These are phyloP conservation scores for Claviceps africana DNA, from an alignment of 2,329 filamentous ascomycete genomes.

Conservation along the genomic window DNA sequence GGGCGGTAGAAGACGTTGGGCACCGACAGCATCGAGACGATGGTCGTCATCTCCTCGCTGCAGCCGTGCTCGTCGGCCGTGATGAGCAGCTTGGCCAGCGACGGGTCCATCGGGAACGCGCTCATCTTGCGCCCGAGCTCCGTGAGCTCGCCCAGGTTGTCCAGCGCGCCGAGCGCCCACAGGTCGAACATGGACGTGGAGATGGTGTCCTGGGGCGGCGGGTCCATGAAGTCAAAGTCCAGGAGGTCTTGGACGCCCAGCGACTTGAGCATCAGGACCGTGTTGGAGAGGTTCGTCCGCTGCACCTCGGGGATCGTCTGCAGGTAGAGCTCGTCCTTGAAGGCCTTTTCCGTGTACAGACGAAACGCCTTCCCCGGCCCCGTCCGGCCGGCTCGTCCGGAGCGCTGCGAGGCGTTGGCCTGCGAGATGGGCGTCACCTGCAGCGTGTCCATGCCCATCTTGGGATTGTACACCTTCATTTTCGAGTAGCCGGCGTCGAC, in stretches of 20 bases:
- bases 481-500: constrained; percentile 95
- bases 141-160: constrained; percentile 88
- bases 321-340: constrained; percentile 89
- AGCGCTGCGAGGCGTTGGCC: constrained; percentile 85
- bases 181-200: constrained; percentile 94
- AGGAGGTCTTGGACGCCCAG: constrained; percentile 86
- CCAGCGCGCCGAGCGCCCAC: constrained; percentile 85
- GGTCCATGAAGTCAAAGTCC: constrained; percentile 99
- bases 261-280: constrained; percentile 84
- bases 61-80: constrained; percentile 81
- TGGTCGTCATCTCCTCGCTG: constrained; percentile 95
- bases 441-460: constrained; percentile 98
- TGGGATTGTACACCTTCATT: constrained; percentile 95
- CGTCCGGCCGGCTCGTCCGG: constrained; percentile 84
- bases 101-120: constrained; percentile 94
- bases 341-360: constrained; percentile 86
- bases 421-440: constrained; percentile 97
- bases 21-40: constrained; percentile 94
- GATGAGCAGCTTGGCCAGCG: constrained; percentile 86
- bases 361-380: constrained; percentile 92
- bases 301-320: constrained; percentile 97
- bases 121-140: constrained; percentile 85
- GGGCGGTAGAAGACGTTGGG: constrained; percentile 94
- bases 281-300: constrained; percentile 88
- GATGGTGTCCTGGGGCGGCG: constrained; percentile 93